Evolutionary conservation across 495 filamentous ascomycete genomes (phyloP).

Genomic region (Penicillium atrosanguineum): DNA sequence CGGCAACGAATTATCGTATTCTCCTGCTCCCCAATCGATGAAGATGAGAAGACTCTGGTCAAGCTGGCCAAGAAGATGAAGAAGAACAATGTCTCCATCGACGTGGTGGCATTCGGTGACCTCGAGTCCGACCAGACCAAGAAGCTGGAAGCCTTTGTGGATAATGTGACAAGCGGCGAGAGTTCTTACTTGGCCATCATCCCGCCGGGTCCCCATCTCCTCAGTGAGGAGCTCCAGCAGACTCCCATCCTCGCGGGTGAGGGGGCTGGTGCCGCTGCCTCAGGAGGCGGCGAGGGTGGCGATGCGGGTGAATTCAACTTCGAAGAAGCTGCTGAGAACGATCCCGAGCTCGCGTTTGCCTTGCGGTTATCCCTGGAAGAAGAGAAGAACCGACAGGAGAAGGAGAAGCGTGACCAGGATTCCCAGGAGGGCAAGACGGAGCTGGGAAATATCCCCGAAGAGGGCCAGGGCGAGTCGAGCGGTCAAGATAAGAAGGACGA

Average conservation of each 20-base stretch:
- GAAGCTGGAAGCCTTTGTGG: slow-evolving; percentile 91
- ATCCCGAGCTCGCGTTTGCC: slow-evolving; percentile 93
- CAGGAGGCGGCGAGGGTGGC: slow-evolving; percentile 55
- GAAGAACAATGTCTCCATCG: slow-evolving; percentile 88
- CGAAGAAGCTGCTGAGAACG: slow-evolving; percentile 59
- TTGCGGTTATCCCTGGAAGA: slow-evolving; percentile 97
- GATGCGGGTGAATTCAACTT: slow-evolving; percentile 68
- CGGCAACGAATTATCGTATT: slow-evolving; percentile 94
- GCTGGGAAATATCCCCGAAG: slow-evolving; percentile 82
- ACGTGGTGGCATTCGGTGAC: slow-evolving; percentile 93
- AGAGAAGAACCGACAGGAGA: slow-evolving; percentile 89
- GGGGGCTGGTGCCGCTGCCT: slow-evolving; percentile 48
- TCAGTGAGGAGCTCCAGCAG: slow-evolving; percentile 89
- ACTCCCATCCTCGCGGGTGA: slow-evolving; percentile 86
- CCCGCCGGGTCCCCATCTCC: slow-evolving; percentile 82
- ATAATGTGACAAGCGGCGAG: slow-evolving; percentile 83
- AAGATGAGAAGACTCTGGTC: slow-evolving; percentile 82
- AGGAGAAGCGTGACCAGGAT: slow-evolving; percentile 72
- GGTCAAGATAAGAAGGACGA: slow-evolving; percentile 64
- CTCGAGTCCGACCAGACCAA: slow-evolving; percentile 84
- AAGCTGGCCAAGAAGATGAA: slow-evolving; percentile 98
- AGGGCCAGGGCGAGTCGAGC: slow-evolving; percentile 70
- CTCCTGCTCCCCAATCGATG: slow-evolving; percentile 85
- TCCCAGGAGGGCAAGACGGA: slow-evolving; percentile 65
- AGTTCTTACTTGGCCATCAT: slow-evolving; percentile 89